Evolutionary conservation across 2,329 filamentous ascomycete species (phyloP), one percentile per base, ranked within the genome.

Genomic region (Albifimbria verrucaria): DNA sequence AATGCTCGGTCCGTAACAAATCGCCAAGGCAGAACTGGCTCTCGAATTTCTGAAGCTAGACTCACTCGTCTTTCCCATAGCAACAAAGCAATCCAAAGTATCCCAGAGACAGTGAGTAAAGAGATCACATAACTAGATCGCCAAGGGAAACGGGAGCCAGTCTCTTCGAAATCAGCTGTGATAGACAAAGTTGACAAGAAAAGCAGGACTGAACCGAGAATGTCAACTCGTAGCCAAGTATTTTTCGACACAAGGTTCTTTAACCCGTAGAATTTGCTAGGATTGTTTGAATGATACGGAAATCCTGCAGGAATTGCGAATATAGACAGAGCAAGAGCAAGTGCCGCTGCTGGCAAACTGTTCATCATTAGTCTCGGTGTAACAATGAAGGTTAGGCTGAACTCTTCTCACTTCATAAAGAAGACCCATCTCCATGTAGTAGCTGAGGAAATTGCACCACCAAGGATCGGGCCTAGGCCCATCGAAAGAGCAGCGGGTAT

Each of bases 21-120:
- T 12, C 55, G 41, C 61, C 58, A 62, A 1, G 62, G 61, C 10
- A 64, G 48, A 4, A 64, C 50, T 12, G 62, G 58, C 48, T 64
- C 58, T 4, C 57, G 48, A 5, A 39, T 23, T 2, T 15, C n/a
- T 6, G 26, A 36, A 32, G 3, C n/a, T 10, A 26, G 17, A 15
- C 48, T 51, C 15, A 54, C n/a, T 17, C 44, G 48, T 11, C 52
- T 41, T 23, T 54, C 52, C 52, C 52, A 54, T 4, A 49, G 5
- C 28, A 50, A 32, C 4, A 50, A 18, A 20, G n/a, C 9, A 24
- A 24, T 25, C 23, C 51, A 56, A 7, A 51, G 23, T n/a, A 53
- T 5, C 24, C 36, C 12, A 49, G 48, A 50, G 9, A 43, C 48
- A 9, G 47, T n/a, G n/a, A 54, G 22, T 9, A 54, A 44, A 7